Base-by-base conservation (phyloP, 768 basidiomycete species). In the Suillus subaureus region DNA sequence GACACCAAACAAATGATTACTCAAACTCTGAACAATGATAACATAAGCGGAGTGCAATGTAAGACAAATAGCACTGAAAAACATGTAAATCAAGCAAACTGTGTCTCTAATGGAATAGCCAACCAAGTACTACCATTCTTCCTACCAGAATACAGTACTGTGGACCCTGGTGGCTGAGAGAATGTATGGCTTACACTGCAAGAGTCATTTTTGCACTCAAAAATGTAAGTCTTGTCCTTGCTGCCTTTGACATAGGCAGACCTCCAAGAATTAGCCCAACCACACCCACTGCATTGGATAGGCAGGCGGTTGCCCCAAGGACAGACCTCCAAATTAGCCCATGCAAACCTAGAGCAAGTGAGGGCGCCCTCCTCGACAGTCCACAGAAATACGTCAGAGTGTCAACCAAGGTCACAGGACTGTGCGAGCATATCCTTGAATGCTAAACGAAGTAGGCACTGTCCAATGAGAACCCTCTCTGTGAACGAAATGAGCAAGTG, bases 271-370 rank as follows among this genome's bases (percentile, higher is more conserved):
- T 51, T 26, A 26, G 26, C 26, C 49, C 49, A 28, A 28, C 31
- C 31, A 43, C 64, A 64, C 15, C 39, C 33, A 42, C 55, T 40
- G 16, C 64, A 64, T 28, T 64, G 57, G 18, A 61, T 28, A 31
- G 64, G 57, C 6, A 61, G n/a, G 43, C 3, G 11, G 18, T 61
- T 6, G 5, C 64, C 58, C 64, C 58, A 61, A 43, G 57, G 57
- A 23, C 4, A 23, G 31, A 33, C 3, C 23, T 61, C 33, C n/a
- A n/a, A 2, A 26, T 64, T 23, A 31, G n/a, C 35, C 63, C 40
- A 64, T 37, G 28, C 33, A 56, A 37, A 64, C 40, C 47, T 47
- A n/a, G 23, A 28, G 4, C 9, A 11, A 31, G 4, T 23, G 6
- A 61, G 51, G 28, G 21, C 21, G 1, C 40, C 40, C 35, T 61